Percentiles rank a stretch among this genome's conserved stretches.
Conservation (phyloP, 805 yeast genomes). For the Wickerhamia fluorescens region DNA sequence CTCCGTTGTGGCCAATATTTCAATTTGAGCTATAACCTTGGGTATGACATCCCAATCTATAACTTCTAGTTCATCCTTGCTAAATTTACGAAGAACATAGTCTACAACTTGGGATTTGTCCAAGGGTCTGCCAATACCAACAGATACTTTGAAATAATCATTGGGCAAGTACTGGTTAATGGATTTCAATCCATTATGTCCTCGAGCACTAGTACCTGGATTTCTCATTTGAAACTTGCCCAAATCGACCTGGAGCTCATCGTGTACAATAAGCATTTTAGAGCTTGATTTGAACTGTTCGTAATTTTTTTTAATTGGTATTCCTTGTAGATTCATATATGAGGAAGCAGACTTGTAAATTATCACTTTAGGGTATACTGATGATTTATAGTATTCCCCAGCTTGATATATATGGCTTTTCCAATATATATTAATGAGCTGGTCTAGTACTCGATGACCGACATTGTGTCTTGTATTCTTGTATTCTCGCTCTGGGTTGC, state of each 20-base stretch:
- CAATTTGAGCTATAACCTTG: slow-evolving; percentile 28
- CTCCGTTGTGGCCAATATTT: no score
- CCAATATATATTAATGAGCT: slow-evolving; percentile 20
- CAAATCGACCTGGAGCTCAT: slow-evolving; percentile 60
- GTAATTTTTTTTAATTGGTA: slow-evolving; percentile 46
- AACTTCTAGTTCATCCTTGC: slow-evolving; percentile 34
- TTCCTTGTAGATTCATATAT: slow-evolving; percentile 69
- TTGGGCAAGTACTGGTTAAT: slow-evolving; percentile 42
- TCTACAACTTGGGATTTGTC: slow-evolving; percentile 44
- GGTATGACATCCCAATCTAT: slow-evolving; percentile 37
- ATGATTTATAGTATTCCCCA: slow-evolving; percentile 6
- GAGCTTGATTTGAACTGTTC: slow-evolving; percentile 25
- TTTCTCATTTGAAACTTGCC: slow-evolving; percentile 62
- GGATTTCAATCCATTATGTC: slow-evolving; percentile 78
- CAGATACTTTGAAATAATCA: slow-evolving; percentile 55
- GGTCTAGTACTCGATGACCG: slow-evolving; percentile 53
- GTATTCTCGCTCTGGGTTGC: slow-evolving; percentile 68
- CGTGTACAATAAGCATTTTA: slow-evolving; percentile 58
- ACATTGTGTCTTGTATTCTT: slow-evolving; percentile 68
- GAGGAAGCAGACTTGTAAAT: slow-evolving; percentile 45
- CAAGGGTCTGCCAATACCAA: slow-evolving; percentile 73
- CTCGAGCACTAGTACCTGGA: slow-evolving; percentile 59
- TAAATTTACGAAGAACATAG: slow-evolving; percentile 57
- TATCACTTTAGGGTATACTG: slow-evolving; percentile 13
- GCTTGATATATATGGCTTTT: slow-evolving; percentile 7